Base-by-base conservation (phyloP, 768 basidiomycete species). In the Calocybe gangraenosa region DNA sequence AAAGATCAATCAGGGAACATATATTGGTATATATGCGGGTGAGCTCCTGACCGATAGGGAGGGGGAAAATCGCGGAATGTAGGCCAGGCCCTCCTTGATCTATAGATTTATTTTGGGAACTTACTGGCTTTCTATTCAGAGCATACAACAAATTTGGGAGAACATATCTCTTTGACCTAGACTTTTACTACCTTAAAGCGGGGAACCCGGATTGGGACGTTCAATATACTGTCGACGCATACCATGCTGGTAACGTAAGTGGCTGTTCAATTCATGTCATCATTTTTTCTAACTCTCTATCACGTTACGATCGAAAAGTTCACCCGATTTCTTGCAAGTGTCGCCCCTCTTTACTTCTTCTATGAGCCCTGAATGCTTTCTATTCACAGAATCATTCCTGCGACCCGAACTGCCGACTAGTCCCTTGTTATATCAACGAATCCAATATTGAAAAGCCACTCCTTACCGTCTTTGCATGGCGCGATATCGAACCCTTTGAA, bases 321-420 rank as follows among this genome's bases (percentile, higher is more conserved):
- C 63, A 93, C 92, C n/a, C 79, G 92, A 23, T 95, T 89, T 57
- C 64, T 94, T 54, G 92, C 89, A 59, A 56, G 79, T 70, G n/a
- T n/a, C n/a, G n/a, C n/a, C n/a, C n/a, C 11, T 39, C 18, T 9
- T 13, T 17, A 34, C 37, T 32, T 25, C 20, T 14, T n/a, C 3
- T 2, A 40, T 11, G 39, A 14, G 3, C 18, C 19, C 23, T 25
- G 13, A 19, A 37, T 47, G n/a, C 32, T 43, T 32, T 22, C 14
- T 21, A 2, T 11, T 28, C 11, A 28, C 25, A 28, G 91, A 96
- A 95, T 52, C 92, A 96, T 53, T 91, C 87, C 14, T 95, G 93
- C 55, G 84, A 91, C 46, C 92, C 92, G 0, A 96, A 95, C 58
- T 82, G 84, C 51, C 59, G 60, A 4, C 74, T 92, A 17, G 73